Conservation (phyloP, 139 green algal species). For the Chlamydomonas sp. region DNA sequence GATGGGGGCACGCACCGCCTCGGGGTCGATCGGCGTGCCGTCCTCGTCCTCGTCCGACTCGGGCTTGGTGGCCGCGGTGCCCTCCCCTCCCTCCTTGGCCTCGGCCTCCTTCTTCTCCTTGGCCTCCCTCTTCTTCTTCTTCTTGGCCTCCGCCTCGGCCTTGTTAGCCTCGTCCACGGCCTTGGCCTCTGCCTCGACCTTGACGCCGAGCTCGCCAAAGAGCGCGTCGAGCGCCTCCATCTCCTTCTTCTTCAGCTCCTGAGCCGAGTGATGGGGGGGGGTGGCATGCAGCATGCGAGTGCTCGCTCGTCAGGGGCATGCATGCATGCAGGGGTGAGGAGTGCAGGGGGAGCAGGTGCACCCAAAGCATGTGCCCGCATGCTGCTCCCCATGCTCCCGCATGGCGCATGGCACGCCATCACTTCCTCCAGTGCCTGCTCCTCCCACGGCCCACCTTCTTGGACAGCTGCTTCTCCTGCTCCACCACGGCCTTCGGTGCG, state of each 20-base stretch:
- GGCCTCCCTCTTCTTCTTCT: slow-evolving; percentile 51
- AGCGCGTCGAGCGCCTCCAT: slow-evolving; percentile 55
- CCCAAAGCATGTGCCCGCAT: no score
- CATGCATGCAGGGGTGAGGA: no score
- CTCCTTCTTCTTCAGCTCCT: slow-evolving; percentile 67
- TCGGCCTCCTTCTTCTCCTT: slow-evolving; percentile 34
- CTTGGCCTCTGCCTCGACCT: slow-evolving; percentile 23
- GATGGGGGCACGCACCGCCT: slow-evolving; percentile 36
- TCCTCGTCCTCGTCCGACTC: slow-evolving; percentile 20
- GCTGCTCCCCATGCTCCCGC: no score
- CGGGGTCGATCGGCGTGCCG: slow-evolving; percentile 30
- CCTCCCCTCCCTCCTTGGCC: slow-evolving; percentile 1
- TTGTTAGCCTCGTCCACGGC: slow-evolving; percentile 18
- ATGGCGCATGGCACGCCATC: no score
- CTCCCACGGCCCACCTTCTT: slow-evolving; percentile 47
- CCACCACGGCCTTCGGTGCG: slow-evolving; percentile 16
- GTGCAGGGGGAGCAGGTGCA: no score
- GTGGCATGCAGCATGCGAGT: no score
- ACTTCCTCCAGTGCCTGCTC: no score
- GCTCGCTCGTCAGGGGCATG: no score
- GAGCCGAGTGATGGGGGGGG: no score
- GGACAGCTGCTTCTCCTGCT: slow-evolving; percentile 50
- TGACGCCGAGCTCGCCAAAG: slow-evolving; percentile 49
- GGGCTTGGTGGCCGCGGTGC: not conserved
- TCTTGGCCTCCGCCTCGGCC: slow-evolving; percentile 19